Evolutionary conservation across 495 filamentous ascomycete species (phyloP).

Genomic region (Podospora pseudocomata): DNA sequence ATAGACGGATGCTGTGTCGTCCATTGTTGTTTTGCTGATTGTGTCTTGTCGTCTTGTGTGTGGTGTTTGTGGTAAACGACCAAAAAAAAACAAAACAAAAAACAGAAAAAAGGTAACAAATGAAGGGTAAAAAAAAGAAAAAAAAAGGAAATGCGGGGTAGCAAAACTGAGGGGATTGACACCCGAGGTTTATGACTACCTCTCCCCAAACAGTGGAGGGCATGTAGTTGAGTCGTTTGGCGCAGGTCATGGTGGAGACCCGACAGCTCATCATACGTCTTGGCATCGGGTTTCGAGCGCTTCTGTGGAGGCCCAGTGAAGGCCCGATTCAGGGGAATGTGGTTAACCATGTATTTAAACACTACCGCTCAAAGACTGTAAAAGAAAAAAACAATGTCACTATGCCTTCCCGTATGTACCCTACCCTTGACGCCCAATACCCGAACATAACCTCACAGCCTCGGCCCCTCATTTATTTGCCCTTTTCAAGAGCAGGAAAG

Average conservation of each 20-base stretch:
- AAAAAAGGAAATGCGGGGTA: neutral
- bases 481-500: constrained; percentile 40
- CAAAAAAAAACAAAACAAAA: neutral
- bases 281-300: neutral
- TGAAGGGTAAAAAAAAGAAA: neutral
- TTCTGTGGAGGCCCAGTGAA: neutral
- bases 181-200: neutral
- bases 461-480: neutral
- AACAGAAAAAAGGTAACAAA: no score
- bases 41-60: neutral
- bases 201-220: neutral
- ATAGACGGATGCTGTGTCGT: neutral
- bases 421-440: constrained; percentile 10
- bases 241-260: neutral
- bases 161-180: neutral
- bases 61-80: neutral
- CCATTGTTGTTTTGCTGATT: neutral
- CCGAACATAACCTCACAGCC: constrained; percentile 3
- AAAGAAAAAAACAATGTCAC: neutral
- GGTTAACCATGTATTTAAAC: neutral
- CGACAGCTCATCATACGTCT: neutral
- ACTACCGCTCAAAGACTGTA: neutral
- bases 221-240: neutral
- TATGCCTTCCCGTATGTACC: neutral
- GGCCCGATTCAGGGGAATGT: neutral